Evolutionary conservation across 352 stramenopile species (phyloP).

Genomic region (Phytophthora agathidicida): DNA sequence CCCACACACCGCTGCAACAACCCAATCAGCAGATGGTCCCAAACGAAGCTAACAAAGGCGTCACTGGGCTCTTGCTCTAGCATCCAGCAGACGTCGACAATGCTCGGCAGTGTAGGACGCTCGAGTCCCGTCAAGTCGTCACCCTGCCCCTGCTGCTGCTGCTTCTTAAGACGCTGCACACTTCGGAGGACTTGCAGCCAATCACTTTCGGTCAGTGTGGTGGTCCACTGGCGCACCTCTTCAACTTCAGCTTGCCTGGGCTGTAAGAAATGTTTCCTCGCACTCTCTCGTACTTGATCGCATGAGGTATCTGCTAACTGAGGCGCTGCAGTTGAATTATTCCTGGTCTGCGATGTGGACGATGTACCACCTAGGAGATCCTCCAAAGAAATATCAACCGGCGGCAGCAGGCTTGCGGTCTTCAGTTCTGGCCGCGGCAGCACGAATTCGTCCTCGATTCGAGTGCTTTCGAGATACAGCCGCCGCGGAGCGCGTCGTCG

Average conservation of each 20-base stretch:
- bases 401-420: constrained; percentile 45
- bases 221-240: constrained; percentile 34
- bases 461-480: constrained; percentile 17
- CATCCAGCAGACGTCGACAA: constrained; percentile 36
- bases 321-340: not conserved
- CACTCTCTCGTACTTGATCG: constrained; percentile 21
- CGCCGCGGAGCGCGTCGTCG: constrained; percentile 37
- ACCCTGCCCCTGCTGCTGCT: constrained; percentile 2
- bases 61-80: constrained; percentile 52
- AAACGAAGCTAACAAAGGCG: constrained; percentile 53
- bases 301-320: not conserved
- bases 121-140: constrained; percentile 1
- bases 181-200: constrained; percentile 44
- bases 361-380: constrained; percentile 16
- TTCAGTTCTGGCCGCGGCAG: constrained; percentile 48
- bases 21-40: constrained; percentile 49
- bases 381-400: constrained; percentile 30
- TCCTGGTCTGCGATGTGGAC: not conserved
- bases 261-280: constrained; percentile 28
- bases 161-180: constrained; percentile 9
- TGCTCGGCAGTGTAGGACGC: constrained; percentile 13
- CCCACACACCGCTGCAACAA: constrained; percentile 31
- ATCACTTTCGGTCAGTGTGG: constrained; percentile 39
- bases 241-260: constrained; percentile 32
- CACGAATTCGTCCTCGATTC: constrained; percentile 58